Conservation (phyloP, 2,329 filamentous ascomycete species). For the Macroventuria anomochaeta region DNA sequence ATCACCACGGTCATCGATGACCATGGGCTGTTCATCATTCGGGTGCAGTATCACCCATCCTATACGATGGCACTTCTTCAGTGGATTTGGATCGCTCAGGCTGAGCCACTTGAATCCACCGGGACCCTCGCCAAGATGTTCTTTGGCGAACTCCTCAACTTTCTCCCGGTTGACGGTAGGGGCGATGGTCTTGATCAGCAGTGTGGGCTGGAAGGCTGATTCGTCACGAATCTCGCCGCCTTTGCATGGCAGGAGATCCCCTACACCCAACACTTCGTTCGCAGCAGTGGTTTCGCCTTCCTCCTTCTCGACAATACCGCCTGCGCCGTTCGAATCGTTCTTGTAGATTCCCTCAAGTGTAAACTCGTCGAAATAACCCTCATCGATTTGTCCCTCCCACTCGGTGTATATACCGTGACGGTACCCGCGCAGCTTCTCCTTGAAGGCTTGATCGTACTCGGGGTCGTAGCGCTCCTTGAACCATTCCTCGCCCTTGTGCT, state of each 20-base stretch:
- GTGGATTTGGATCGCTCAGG: slow-evolving; percentile 93
- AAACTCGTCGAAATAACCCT: slow-evolving; percentile 90
- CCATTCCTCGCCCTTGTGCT: slow-evolving; percentile 97
- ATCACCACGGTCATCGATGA: slow-evolving; percentile 73
- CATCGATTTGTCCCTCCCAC: slow-evolving; percentile 87
- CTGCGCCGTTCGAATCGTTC: slow-evolving; percentile 85
- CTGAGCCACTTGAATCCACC: slow-evolving; percentile 96
- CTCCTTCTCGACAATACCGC: slow-evolving; percentile 88
- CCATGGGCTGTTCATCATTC: slow-evolving; percentile 67
- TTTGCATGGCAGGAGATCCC: slow-evolving; percentile 83
- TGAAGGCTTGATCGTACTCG: slow-evolving; percentile 77
- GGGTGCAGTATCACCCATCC: slow-evolving; percentile 98
- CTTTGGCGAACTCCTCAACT: slow-evolving; percentile 91
- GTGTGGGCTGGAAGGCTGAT: slow-evolving; percentile 83
- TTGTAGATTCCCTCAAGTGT: slow-evolving; percentile 94
- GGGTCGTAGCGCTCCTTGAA: slow-evolving; percentile 94
- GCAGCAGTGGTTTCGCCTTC: slow-evolving; percentile 91
- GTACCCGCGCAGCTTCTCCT: slow-evolving; percentile 77
- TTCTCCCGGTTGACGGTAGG: slow-evolving; percentile 94
- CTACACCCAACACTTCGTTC: slow-evolving; percentile 90
- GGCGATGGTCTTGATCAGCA: slow-evolving; percentile 97
- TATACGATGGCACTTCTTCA: slow-evolving; percentile 96
- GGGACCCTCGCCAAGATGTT: slow-evolving; percentile 87
- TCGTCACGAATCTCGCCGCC: slow-evolving; percentile 91
- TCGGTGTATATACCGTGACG: slow-evolving; percentile 79